phyloP scores from a whole-genome alignment of 768 basidiomycete species.

The Hirschioporus abietinus region DNA sequence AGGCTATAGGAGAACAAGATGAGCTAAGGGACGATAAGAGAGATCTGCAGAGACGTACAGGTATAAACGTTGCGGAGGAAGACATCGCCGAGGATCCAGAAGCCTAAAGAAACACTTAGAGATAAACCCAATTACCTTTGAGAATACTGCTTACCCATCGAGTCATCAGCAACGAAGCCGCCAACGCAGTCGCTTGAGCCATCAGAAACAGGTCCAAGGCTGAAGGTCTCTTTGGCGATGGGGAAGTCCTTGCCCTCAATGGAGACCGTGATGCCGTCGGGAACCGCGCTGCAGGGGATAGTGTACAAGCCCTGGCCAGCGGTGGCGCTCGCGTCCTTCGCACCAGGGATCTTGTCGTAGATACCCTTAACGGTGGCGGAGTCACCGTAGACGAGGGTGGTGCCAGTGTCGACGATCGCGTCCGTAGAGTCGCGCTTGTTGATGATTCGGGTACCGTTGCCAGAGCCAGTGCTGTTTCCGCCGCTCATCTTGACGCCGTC shows the following conservation, averaged over 20 bases:
- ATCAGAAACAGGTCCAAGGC: slow-evolving; percentile 27
- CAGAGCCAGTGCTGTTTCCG: slow-evolving; percentile 19
- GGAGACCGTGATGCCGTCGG: slow-evolving; percentile 37
- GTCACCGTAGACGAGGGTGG: slow-evolving; percentile 27
- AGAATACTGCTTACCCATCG: slow-evolving; percentile 7
- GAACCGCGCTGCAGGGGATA: slow-evolving; percentile 37
- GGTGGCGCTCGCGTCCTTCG: slow-evolving; percentile 11
- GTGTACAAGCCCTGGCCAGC: slow-evolving; percentile 18
- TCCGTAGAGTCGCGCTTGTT: slow-evolving; percentile 13
- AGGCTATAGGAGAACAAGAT: slow-evolving; percentile 1
- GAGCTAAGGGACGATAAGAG: background rate
- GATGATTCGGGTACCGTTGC: background rate
- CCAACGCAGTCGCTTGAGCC: slow-evolving; percentile 11
- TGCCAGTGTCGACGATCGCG: slow-evolving; percentile 34
- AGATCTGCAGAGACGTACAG: background rate
- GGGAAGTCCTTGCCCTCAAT: slow-evolving; percentile 43
- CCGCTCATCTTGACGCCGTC: slow-evolving; percentile 23
- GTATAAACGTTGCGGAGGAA: slow-evolving; percentile 30
- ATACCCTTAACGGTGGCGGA: slow-evolving; percentile 18
- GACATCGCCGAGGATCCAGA: slow-evolving; percentile 30
- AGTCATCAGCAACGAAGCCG: slow-evolving; percentile 13
- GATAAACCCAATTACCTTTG: background rate
- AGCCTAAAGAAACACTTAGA: background rate
- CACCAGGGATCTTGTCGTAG: slow-evolving; percentile 23
- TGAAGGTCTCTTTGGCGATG: slow-evolving; percentile 29